These are phyloP conservation scores for Fraxinus xanthoxyloides DNA, from an alignment of 305 asterid genomes.

Conservation along the genomic window DNA sequence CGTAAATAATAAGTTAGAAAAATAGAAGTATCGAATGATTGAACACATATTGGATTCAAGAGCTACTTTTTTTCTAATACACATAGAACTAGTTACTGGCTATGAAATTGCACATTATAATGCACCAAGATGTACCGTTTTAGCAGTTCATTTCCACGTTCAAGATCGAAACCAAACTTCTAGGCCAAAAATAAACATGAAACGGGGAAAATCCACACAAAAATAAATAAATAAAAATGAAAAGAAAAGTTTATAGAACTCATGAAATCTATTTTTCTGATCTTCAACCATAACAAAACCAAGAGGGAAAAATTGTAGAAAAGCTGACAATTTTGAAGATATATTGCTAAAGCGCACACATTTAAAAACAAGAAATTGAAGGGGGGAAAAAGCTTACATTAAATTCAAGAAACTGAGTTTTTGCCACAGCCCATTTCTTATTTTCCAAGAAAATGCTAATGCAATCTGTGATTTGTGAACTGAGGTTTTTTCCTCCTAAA, in stretches of 20 bases:
- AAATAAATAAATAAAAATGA: too few relatives aligned
- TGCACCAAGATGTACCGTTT: background rate
- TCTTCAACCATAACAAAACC: background rate
- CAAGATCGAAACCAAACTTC: background rate
- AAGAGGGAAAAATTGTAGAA: background rate
- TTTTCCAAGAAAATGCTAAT: background rate
- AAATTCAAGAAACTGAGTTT: background rate
- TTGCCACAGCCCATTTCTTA: background rate
- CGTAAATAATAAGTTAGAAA: background rate
- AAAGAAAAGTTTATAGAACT: background rate
- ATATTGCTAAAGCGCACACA: too few relatives aligned
- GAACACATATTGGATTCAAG: background rate
- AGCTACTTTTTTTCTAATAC: background rate
- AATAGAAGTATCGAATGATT: background rate
- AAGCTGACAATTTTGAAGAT: background rate
- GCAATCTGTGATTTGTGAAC: background rate
- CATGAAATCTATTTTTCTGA: background rate
- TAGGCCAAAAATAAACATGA: background rate
- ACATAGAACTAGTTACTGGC: background rate
- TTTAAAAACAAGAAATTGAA: too few relatives aligned
- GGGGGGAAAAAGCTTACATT: background rate
- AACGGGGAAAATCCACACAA: too few relatives aligned
- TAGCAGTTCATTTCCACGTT: background rate
- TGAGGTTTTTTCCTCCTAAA: background rate
- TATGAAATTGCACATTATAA: background rate